phyloP scores from a whole-genome alignment of 2,329 filamentous ascomycete species.

The Colletotrichum tanaceti region DNA sequence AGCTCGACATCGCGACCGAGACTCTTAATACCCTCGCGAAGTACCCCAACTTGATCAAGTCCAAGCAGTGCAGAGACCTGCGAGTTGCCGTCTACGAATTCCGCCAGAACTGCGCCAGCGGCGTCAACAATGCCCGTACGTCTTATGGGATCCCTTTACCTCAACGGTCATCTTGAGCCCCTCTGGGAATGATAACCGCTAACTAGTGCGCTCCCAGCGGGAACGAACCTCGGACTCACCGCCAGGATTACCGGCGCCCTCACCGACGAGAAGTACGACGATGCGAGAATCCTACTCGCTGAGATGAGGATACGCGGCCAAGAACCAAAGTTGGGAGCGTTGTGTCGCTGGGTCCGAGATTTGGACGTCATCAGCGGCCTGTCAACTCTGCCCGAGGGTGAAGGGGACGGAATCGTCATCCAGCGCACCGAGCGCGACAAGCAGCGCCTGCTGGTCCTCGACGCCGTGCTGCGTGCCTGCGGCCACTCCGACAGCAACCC shows the following conservation, averaged over 20 bases:
- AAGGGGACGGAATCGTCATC: constrained; percentile 44
- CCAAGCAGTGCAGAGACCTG: constrained; percentile 74
- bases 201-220: constrained; percentile 18
- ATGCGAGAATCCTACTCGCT: constrained; percentile 72
- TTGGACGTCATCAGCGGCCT: constrained; percentile 76
- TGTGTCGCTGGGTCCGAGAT: constrained; percentile 79
- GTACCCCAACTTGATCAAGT: constrained; percentile 73
- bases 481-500: constrained; percentile 67
- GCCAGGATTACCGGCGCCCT: constrained; percentile 74
- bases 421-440: constrained; percentile 59
- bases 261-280: constrained; percentile 72
- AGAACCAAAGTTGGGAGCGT: constrained; percentile 73
- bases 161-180: neutral
- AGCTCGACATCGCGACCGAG: constrained; percentile 75
- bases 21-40: constrained; percentile 69
- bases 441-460: constrained; percentile 70
- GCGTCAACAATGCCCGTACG: constrained; percentile 67
- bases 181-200: neutral
- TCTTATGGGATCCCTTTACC: neutral
- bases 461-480: constrained; percentile 72
- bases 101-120: constrained; percentile 75
- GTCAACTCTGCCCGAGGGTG: constrained; percentile 64
- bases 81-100: constrained; percentile 76
- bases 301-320: constrained; percentile 77
- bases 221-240: constrained; percentile 66